These are phyloP conservation scores for Phytophthora pluvialis DNA, from an alignment of 352 stramenopile genomes.

Conservation along the genomic window DNA sequence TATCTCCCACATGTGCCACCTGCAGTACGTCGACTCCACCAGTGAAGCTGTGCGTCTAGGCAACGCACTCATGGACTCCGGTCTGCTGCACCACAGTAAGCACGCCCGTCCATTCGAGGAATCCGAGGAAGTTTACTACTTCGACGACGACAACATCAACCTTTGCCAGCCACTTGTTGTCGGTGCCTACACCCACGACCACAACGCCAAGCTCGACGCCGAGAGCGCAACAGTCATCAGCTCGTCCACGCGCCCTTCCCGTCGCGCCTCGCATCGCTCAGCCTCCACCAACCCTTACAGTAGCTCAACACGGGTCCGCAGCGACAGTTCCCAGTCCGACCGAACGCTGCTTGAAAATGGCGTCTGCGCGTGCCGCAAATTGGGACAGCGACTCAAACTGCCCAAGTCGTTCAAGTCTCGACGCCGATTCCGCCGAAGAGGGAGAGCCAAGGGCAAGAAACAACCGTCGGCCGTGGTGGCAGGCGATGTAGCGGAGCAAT, in stretches of 20 bases:
- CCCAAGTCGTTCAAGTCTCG: conserved; percentile 45
- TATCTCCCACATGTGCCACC: conserved; percentile 45
- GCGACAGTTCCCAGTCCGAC: conserved; percentile 47
- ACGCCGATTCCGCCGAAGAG: conserved; percentile 46
- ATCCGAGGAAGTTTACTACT: conserved; percentile 49
- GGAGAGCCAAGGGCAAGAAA: conserved; percentile 35
- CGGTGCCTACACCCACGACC: conserved; percentile 29
- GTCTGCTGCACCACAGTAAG: conserved; percentile 60
- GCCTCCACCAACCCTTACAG: conserved; percentile 47
- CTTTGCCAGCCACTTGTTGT: conserved; percentile 50
- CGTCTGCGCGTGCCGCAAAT: conserved; percentile 56
- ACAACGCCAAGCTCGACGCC: conserved; percentile 3
- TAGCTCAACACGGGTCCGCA: conserved; percentile 31
- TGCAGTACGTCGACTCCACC: conserved; percentile 47
- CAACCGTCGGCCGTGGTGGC: conserved; percentile 19
- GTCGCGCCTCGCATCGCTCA: conserved; percentile 42
- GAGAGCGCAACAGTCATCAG: conserved; percentile 33
- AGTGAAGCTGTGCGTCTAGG: conserved; percentile 64
- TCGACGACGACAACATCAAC: conserved; percentile 61
- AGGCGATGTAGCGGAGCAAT: conserved; percentile 27
- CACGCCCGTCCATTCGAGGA: conserved; percentile 52
- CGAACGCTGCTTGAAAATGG: conserved; percentile 52
- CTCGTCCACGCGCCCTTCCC: conserved; percentile 23
- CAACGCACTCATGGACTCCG: conserved; percentile 70
- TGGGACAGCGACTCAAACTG: conserved; percentile 57